Evolutionary conservation across 345 rosid species (phyloP).

Genomic region (Cardamine occulta): DNA sequence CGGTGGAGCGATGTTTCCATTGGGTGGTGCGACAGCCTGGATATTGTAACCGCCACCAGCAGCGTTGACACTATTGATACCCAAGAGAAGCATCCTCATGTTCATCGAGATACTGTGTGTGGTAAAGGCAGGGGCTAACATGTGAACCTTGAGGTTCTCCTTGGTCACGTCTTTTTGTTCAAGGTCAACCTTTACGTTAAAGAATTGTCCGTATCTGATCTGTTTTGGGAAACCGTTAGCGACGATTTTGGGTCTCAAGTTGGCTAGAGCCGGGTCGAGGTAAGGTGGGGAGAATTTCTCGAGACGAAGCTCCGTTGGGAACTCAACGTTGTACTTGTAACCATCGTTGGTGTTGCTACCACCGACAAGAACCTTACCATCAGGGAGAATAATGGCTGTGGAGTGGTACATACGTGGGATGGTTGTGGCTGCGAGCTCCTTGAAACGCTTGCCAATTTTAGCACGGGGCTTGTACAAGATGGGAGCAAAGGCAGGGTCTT

Average conservation of each 20-base stretch:
- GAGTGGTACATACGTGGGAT: slow-evolving; percentile 85
- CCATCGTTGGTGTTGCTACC: slow-evolving; percentile 81
- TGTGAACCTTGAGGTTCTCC: slow-evolving; percentile 45
- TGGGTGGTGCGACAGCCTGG: slow-evolving; percentile 45
- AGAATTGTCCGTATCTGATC: slow-evolving; percentile 39
- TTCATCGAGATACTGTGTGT: slow-evolving; percentile 77
- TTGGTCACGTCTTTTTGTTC: background rate
- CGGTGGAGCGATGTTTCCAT: slow-evolving; percentile 56
- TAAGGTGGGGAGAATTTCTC: slow-evolving; percentile 83
- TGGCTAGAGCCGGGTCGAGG: slow-evolving; percentile 48
- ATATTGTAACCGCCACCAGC: slow-evolving; percentile 26
- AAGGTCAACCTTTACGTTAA: slow-evolving; percentile 39
- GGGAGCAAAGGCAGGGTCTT: slow-evolving; percentile 68
- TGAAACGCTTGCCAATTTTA: slow-evolving; percentile 42
- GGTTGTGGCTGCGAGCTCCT: slow-evolving; percentile 41
- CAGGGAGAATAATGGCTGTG: slow-evolving; percentile 53
- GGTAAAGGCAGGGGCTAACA: slow-evolving; percentile 70
- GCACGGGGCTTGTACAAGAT: slow-evolving; percentile 49
- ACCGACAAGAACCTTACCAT: slow-evolving; percentile 61
- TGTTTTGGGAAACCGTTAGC: slow-evolving; percentile 14
- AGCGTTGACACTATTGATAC: slow-evolving; percentile 30
- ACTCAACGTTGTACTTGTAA: slow-evolving; percentile 55
- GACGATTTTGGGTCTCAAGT: slow-evolving; percentile 46
- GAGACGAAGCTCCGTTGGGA: slow-evolving; percentile 68
- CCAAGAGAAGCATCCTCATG: slow-evolving; percentile 56